Evolutionary conservation across 495 filamentous ascomycete species (phyloP), one percentile per base, ranked within the genome.

Genomic region (Penicillium ochrochloron): DNA sequence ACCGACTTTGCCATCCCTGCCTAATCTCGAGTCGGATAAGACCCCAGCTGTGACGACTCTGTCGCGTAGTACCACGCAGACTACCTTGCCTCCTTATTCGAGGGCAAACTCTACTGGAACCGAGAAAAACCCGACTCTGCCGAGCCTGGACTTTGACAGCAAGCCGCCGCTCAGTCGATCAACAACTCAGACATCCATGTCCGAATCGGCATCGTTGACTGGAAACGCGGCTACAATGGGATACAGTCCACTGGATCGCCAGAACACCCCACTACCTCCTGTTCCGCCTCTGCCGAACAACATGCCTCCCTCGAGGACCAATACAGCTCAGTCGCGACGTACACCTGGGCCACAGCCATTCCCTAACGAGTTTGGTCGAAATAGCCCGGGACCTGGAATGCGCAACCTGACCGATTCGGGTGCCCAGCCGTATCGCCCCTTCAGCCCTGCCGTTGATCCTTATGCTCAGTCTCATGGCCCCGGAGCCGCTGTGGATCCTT

Each of bases 1-100:
- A 68, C 90, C 92, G 5, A 93, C 90, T 0, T 63, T 94, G 29
- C 91, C 90, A 7, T 82, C 84, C 0, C 65, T 94, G 25, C 91
- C 90, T 9, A 81, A 84, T 7, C 60, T 92, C 14, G 81, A 87
- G 33, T 62, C 70, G 42, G 87, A 90, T 64, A 85, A 87, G 68
- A 76, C 83, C 17, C 84, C 87, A 0, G 67, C 77, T 31, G 85
- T 88, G 80, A 83, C 86, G 33, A 81, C 82, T 52, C 69, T 92
- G 27, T 86, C 83, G 41, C 84, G 91, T 56, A 87, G 84, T 55
- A 87, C 90, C 12, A 92, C 90, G 0, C 84, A 86, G 72, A 81
- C 84, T 0, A 91, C 90, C 1, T 72, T 93, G 17, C 86, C 90
- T 0, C 70, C 83, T 15, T 72, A 72, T 35, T 64, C 66, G 25